Evolutionary conservation across 345 rosid species (phyloP).

Genomic region (Populus simonii): DNA sequence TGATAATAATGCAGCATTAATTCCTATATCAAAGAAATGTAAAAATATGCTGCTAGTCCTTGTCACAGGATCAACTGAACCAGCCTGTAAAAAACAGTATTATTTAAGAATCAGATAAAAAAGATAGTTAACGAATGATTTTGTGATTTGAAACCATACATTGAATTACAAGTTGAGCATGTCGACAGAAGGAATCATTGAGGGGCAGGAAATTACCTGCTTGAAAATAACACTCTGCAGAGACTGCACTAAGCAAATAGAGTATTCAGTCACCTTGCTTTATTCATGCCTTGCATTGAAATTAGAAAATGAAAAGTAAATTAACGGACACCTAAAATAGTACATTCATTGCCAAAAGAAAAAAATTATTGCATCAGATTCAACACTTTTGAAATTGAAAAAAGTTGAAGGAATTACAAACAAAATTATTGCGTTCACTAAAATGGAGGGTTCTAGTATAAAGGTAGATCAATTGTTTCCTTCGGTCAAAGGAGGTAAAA

Average conservation of each 20-base stretch:
- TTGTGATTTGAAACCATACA: background rate
- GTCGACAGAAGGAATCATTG: conserved; percentile 1
- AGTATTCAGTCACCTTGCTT: conserved; percentile 19
- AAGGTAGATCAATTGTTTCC: background rate
- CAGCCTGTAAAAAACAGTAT: conserved; percentile 61
- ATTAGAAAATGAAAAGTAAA: background rate
- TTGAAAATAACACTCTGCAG: conserved; percentile 95
- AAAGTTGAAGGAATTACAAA: background rate
- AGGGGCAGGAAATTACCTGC: conserved; percentile 51
- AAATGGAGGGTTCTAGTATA: background rate
- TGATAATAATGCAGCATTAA: conserved; percentile 75
- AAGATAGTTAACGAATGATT: background rate
- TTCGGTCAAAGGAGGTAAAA: background rate
- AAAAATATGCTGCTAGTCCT: conserved; percentile 83
- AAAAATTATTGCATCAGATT: too few relatives aligned
- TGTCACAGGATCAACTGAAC: conserved; percentile 93
- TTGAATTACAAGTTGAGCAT: background rate
- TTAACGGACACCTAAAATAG: background rate
- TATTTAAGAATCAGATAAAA: background rate
- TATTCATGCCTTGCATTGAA: conserved; percentile 4
- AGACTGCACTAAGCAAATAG: conserved; percentile 60
- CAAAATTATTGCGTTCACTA: background rate
- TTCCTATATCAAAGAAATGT: conserved; percentile 91
- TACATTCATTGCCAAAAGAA: background rate
- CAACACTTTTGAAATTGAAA: background rate